Evolutionary conservation across 108 stramenopile species (phyloP), one percentile per base, ranked within the genome.

Genomic region (Pseudonitzschia multiseries): DNA sequence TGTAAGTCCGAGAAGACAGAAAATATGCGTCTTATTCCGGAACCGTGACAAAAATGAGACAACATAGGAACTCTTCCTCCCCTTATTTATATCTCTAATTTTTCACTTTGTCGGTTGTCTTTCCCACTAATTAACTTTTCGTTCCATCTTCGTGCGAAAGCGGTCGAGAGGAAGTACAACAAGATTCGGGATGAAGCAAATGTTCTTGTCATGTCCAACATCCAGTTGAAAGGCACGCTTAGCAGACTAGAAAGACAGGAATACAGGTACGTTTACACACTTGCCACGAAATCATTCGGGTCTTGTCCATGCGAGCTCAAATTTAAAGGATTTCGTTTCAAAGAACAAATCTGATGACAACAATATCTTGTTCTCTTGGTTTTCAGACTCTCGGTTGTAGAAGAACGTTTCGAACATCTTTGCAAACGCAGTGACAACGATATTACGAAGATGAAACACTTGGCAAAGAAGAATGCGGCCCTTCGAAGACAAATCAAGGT

Each of bases 401-500:
- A 82, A 53, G 51, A 71, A 53, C 62, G 66, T 21, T 71, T 82
- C 18, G 69, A 77, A 21, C 40, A 74, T 44, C 50, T 78, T 44
- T 72, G 56, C 32, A 21, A 62, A 74, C 56, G 69, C 31, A 67
- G 70, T 41, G 70, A 70, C 21, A 59, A 44, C 12, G 71, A 75
- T 68, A 51, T 82, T 22, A 42, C 46, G 8, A 64, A 78, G 36
- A 65, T 78, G 31, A 67, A 63, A 43, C 29, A 69, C 1, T 65
- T 78, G 66, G 63, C 74, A 17, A 66, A 62, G 21, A 77, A 78
- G 48, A 78, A 78, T 78, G 73, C 59, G 24, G 53, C 54, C 36
- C 60, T 78, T 22, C 77, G 70, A 59, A 18, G 46, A n/a, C 57
- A 74, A 71, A 78, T 82, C 41, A 77, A 69, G 76, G 79, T 79